Conservation (phyloP, 805 yeast genomes). For the Zygoascus tannicola region DNA sequence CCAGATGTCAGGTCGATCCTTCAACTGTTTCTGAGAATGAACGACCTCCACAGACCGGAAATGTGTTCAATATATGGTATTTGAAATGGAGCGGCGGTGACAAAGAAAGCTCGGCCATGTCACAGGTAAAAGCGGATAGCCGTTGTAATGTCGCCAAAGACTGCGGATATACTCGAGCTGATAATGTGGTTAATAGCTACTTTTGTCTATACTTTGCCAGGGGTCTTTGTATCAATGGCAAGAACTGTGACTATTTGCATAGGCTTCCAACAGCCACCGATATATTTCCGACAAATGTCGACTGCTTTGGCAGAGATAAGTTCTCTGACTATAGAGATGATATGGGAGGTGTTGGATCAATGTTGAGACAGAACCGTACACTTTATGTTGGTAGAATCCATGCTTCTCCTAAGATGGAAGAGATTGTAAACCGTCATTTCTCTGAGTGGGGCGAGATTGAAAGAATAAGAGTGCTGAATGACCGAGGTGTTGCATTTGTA, state of each 20-base stretch:
- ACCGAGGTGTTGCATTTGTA: constrained; percentile 69
- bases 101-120: constrained; percentile 28
- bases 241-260: constrained; percentile 67
- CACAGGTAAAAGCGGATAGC: constrained; percentile 43
- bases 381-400: constrained; percentile 60
- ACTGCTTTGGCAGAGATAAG: constrained; percentile 90
- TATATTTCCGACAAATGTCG: constrained; percentile 51
- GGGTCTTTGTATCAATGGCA: constrained; percentile 78
- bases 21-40: constrained; percentile 45
- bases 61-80: constrained; percentile 80
- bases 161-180: constrained; percentile 69
- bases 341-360: constrained; percentile 89
- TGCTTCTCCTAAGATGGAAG: constrained; percentile 36
- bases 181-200: constrained; percentile 36
- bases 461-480: constrained; percentile 49
- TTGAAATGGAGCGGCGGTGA: constrained; percentile 82
- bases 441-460: constrained; percentile 70
- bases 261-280: constrained; percentile 60
- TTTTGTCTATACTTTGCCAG: constrained; percentile 82
- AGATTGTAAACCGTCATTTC: constrained; percentile 41
- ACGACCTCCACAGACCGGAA: constrained; percentile 72
- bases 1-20: constrained; percentile 67
- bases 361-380: constrained; percentile 59
- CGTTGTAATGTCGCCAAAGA: constrained; percentile 54
- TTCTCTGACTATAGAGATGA: constrained; percentile 77